phyloP scores from a whole-genome alignment of 306 rosid species.

The Inga oerstediana region DNA sequence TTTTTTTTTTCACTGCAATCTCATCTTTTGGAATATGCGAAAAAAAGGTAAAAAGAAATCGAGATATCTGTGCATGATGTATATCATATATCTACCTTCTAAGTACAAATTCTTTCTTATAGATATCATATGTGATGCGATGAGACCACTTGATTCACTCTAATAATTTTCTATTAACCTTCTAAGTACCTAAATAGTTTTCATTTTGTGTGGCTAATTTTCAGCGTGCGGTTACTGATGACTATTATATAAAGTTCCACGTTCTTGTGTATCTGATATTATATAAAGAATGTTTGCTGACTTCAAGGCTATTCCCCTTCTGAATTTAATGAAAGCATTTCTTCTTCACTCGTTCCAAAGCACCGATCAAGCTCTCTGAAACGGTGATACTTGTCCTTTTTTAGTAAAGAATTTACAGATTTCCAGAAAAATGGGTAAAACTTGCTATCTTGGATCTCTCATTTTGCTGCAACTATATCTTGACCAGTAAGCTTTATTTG shows the following conservation, averaged over 20 bases:
- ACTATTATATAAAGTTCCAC: conserved; percentile 31
- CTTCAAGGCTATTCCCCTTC: conserved; percentile 40
- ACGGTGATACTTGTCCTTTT: conserved; percentile 53
- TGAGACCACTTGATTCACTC: neutral
- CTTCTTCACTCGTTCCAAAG: conserved; percentile 39
- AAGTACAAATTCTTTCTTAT: neutral
- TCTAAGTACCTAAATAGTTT: neutral
- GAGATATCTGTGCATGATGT: neutral
- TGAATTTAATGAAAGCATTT: conserved; percentile 43
- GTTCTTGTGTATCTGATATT: conserved; percentile 39
- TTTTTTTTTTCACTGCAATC: conserved; percentile 11
- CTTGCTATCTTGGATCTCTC: conserved; percentile 39
- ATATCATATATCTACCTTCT: neutral
- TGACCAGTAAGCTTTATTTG: conserved; percentile 30
- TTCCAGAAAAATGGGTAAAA: conserved; percentile 44
- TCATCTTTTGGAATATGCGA: neutral
- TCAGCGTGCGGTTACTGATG: conserved; percentile 15
- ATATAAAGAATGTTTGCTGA: conserved; percentile 53
- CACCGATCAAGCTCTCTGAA: conserved; percentile 40
- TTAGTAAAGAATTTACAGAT: conserved; percentile 17
- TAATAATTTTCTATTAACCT: neutral
- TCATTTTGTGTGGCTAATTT: neutral
- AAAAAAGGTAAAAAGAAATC: neutral
- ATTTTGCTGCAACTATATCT: conserved; percentile 14
- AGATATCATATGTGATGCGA: neutral